phyloP scores from a whole-genome alignment of 805 yeast species.

The Lipomyces oligophaga region DNA sequence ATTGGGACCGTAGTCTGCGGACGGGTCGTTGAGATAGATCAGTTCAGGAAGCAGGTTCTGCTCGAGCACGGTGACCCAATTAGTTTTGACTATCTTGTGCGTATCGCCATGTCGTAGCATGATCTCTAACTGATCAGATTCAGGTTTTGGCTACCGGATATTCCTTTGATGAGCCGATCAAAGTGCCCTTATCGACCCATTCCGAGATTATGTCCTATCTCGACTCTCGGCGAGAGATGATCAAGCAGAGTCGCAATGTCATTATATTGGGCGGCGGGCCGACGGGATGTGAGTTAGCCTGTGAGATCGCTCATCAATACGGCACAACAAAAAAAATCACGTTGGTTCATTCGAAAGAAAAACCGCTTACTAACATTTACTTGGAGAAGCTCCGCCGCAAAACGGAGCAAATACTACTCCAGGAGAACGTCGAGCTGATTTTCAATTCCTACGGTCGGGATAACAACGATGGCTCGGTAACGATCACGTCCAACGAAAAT shows the following conservation, averaged over 20 bases:
- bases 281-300: slow-evolving; percentile 50
- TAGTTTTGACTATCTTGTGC: slow-evolving; percentile 14
- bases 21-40: slow-evolving; percentile 8
- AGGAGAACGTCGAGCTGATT: slow-evolving; percentile 27
- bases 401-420: slow-evolving; percentile 21
- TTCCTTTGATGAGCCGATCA: neutral
- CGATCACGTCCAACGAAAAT: slow-evolving; percentile 3
- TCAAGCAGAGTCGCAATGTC: slow-evolving; percentile 40
- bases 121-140: no score
- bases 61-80: slow-evolving; percentile 9
- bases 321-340: slow-evolving; percentile 39
- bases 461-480: slow-evolving; percentile 13
- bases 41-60: slow-evolving; percentile 8
- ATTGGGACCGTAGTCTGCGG: slow-evolving; percentile 8
- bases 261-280: slow-evolving; percentile 54
- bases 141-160: no score
- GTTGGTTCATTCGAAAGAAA: slow-evolving; percentile 27
- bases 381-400: slow-evolving; percentile 13
- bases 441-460: slow-evolving; percentile 18
- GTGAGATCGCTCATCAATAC: slow-evolving; percentile 44
- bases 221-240: slow-evolving; percentile 28
- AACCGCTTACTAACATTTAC: slow-evolving; percentile 21
- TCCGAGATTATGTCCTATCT: slow-evolving; percentile 6
- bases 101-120: no score
- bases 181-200: no score